Evolutionary conservation across 2,329 filamentous ascomycete species (phyloP), one percentile per base, ranked within the genome.

Genomic region (Aspergillus sp.): DNA sequence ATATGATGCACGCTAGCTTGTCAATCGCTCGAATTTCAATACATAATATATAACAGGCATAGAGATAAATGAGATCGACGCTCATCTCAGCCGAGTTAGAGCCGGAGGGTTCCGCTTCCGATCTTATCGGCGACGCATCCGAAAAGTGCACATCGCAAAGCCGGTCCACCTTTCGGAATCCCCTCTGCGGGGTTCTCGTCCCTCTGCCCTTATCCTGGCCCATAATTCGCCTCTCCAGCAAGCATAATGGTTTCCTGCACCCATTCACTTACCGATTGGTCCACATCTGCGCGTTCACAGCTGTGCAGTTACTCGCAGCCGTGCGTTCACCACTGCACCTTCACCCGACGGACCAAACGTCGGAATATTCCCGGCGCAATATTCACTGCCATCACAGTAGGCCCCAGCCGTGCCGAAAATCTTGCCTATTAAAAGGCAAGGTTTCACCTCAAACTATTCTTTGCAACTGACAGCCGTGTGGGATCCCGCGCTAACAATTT

Each of bases 91-190:
- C 52, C 47, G 39, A 32, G 23, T 43, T 38, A 52, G 9, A 43
- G 28, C 19, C 55, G 49, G 13, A 43, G 21, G 39, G n/a, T 49
- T 56, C 58, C 49, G 30, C 59, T 58, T 67, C 64, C 64, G 65
- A 65, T 61, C 65, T 60, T 61, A 65, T 66, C 61, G 59, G 54
- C 50, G 13, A 30, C 61, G 38, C 63, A 64, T 65, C 65, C 63
- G 63, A 67, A 36, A 56, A 55, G 38, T 15, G 8, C 13, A 30
- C 43, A 45, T 36, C 12, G 48, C 63, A 41, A 58, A 45, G 21
- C 25, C 48, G 15, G 19, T 51, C 39, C 38, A 25, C 21, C 32
- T 50, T 50, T 50, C 47, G 47, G 47, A 50, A 50, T 17, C 15
- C 15, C 17, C 25, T 32, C 47, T 50, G 47, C 47, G 47, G 47